Evolutionary conservation across 2,329 filamentous ascomycete genomes (phyloP).

Genomic region (Paracorniculantispora psalliotae): DNA sequence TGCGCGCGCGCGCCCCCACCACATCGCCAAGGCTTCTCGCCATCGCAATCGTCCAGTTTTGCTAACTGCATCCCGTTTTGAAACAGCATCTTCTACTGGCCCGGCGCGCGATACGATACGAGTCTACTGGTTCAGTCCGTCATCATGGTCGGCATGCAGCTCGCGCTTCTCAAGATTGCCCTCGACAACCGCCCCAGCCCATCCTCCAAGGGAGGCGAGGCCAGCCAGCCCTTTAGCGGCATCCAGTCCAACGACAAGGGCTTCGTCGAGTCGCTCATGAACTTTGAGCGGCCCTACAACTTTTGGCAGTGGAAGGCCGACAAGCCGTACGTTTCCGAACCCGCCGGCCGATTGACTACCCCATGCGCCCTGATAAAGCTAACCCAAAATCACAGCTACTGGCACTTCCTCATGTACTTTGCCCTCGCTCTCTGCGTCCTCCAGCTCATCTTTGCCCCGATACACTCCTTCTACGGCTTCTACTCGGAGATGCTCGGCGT

Average conservation of each 20-base stretch:
- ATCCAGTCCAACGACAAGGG: slow-evolving; percentile 32
- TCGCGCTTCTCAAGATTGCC: slow-evolving; percentile 60
- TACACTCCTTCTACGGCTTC: slow-evolving; percentile 51
- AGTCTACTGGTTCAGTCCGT: slow-evolving; percentile 61
- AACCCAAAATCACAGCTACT: slow-evolving; percentile 51
- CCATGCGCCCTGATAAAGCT: slow-evolving; percentile 12
- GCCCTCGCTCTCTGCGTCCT: slow-evolving; percentile 54
- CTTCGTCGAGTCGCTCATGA: slow-evolving; percentile 19
- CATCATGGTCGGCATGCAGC: slow-evolving; percentile 60
- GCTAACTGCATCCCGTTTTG: slow-evolving; percentile 9
- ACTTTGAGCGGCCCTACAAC: slow-evolving; percentile 59
- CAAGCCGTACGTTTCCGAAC: slow-evolving; percentile 49
- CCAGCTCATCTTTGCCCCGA: slow-evolving; percentile 62
- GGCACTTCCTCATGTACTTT: slow-evolving; percentile 70
- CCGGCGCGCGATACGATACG: slow-evolving; percentile 59
- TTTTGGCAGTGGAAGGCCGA: slow-evolving; percentile 80
- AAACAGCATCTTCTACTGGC: slow-evolving; percentile 66
- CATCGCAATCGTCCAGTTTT: too few relatives aligned
- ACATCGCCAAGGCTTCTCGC: neutral
- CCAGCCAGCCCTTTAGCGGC: slow-evolving; percentile 58
- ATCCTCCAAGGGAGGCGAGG: slow-evolving; percentile 56
- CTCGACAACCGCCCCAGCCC: slow-evolving; percentile 61
- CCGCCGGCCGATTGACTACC: neutral
- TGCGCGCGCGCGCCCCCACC: neutral
- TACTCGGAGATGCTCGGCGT: slow-evolving; percentile 69